Base-by-base conservation (phyloP, 2,329 filamentous ascomycete genomes). In the Esteya vermicola region DNA sequence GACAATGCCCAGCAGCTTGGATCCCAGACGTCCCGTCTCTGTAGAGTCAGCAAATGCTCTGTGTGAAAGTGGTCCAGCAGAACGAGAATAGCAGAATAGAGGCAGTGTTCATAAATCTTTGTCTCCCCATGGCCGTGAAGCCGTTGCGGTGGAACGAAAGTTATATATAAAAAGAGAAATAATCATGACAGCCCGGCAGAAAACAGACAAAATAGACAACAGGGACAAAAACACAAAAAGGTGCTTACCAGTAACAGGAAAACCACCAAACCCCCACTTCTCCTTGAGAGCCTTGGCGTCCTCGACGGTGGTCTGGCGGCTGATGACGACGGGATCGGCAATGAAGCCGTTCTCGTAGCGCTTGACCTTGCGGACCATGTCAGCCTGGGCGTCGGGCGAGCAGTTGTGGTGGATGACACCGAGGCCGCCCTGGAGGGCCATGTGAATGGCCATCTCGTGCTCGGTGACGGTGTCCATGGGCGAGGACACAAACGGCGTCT, bases 141-240 rank as follows among this genome's bases (percentile, higher is more conserved):
- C 83, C 81, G 75, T 45, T 80, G 73, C 85, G 85, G 91, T 89
- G 89, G 91, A 98, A 98, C 91, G 91, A 98, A 98, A 98, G 91
- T 96, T 96, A 95, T 45, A 44, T 42, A 82, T n/a, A 64, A 68
- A 73, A 70, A 68, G 64, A 71, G 68, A 75, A 74, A 71, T 85
- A 91, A 94, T 94, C 84, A 86, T 68, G 31, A 63, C 57, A 52
- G 64, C 65, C 16, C n/a, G 23, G 12, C 16, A 5, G 9, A 10
- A 21, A 27, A 6, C 12, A 31, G 6, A 6, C 28, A 27, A n/a
- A 18, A 7, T 22, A 16, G 4, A 13, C 4, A 2, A 20, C 18
- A 3, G 23, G 20, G 19, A 3, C 2, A 10, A 43, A 44, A 43
- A 46, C 44, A 44, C 42, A 9, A 38, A 70, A n/a, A n/a, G n/a